These are phyloP conservation scores for Monosporozyma solicola DNA, from an alignment of 805 yeast genomes.

Conservation along the genomic window DNA sequence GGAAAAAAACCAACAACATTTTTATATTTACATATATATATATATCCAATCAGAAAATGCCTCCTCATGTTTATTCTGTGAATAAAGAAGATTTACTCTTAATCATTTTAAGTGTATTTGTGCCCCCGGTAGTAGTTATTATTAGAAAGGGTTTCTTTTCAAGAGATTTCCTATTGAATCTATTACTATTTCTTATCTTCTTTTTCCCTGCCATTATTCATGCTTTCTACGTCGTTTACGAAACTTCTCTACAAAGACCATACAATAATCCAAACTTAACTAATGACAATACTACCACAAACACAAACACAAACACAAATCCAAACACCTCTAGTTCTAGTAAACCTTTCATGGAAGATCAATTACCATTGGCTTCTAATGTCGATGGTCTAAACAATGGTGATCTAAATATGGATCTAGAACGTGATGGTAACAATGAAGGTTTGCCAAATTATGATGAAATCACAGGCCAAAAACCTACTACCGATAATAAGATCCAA, in stretches of 20 bases:
- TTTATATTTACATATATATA: neutral
- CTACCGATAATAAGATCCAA: constrained; percentile 19
- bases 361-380: constrained; percentile 3
- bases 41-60: neutral
- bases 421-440: constrained; percentile 5
- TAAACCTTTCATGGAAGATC: constrained; percentile 2
- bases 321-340: neutral
- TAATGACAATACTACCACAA: neutral
- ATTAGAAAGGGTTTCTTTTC: constrained; percentile 16
- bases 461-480: constrained; percentile 7
- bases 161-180: constrained; percentile 15
- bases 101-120: constrained; percentile 13
- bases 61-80: constrained; percentile 8
- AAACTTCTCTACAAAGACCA: constrained; percentile 17
- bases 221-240: constrained; percentile 19
- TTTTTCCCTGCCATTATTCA: constrained; percentile 23
- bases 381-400: constrained; percentile 7
- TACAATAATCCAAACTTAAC: neutral
- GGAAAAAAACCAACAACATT: neutral
- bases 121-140: constrained; percentile 20
- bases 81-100: constrained; percentile 19
- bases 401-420: constrained; percentile 13
- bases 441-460: constrained; percentile 16
- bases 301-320: neutral
- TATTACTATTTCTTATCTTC: constrained; percentile 13